phyloP scores from a whole-genome alignment of 306 rosid genomes.

The Heteromeles arbutifolia region DNA sequence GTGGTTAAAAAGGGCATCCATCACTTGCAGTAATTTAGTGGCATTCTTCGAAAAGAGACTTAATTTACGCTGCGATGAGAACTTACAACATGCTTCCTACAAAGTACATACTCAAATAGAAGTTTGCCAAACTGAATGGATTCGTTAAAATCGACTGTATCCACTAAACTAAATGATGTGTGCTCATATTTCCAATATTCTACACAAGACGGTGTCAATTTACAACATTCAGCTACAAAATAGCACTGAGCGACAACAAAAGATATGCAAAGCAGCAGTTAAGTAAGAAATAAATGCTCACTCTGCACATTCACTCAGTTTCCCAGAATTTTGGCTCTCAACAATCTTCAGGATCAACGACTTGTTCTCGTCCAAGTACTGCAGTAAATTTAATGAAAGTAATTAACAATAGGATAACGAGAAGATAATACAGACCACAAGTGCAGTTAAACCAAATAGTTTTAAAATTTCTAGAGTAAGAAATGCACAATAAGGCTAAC shows the following conservation, averaged over 20 bases:
- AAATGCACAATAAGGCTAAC: neutral
- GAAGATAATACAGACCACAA: neutral
- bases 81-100: neutral
- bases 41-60: neutral
- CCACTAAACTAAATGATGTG: neutral
- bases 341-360: slow-evolving; percentile 97
- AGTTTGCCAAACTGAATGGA: neutral
- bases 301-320: slow-evolving; percentile 95
- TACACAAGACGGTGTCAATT: neutral
- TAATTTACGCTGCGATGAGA: neutral
- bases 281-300: slow-evolving; percentile 33
- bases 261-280: slow-evolving; percentile 5
- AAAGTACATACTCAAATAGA: neutral
- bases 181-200: neutral
- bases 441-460: neutral
- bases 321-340: slow-evolving; percentile 94
- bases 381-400: slow-evolving; percentile 17
- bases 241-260: neutral
- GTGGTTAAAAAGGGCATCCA: neutral
- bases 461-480: neutral
- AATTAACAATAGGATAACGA: neutral
- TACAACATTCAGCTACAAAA: neutral
- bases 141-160: neutral
- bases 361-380: slow-evolving; percentile 99
- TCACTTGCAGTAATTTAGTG: neutral